Conservation (phyloP, 2,329 filamentous ascomycete genomes). For the Calonectria leucothoes region DNA sequence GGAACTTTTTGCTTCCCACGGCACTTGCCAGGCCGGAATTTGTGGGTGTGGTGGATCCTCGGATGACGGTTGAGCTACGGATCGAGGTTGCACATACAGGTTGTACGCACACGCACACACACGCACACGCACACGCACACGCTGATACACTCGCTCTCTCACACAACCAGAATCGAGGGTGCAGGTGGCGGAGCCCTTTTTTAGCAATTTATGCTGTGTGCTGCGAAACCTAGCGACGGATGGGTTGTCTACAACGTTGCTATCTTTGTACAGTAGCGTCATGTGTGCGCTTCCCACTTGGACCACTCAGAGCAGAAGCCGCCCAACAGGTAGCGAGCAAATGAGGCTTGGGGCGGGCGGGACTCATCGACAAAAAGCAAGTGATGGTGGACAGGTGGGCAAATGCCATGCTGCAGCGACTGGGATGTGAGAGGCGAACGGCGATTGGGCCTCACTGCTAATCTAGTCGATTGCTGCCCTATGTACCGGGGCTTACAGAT, state of each 20-base stretch:
- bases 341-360: constrained; percentile 27
- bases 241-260: constrained; percentile 11
- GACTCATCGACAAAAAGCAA: constrained; percentile 27
- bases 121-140: background rate
- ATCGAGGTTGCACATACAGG: background rate
- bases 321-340: constrained; percentile 29
- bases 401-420: constrained; percentile 28
- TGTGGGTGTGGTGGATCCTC: constrained; percentile 7
- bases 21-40: constrained; percentile 23
- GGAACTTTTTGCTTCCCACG: constrained; percentile 13
- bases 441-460: constrained; percentile 30
- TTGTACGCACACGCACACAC: background rate
- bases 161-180: background rate
- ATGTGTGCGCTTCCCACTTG: constrained; percentile 30
- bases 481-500: constrained; percentile 14
- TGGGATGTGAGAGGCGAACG: constrained; percentile 15
- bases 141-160: background rate
- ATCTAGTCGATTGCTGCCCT: constrained; percentile 33
- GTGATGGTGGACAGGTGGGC: constrained; percentile 23
- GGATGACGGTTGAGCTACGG: background rate
- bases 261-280: constrained; percentile 39
- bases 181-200: background rate
- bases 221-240: constrained; percentile 1
- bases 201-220: constrained; percentile 13
- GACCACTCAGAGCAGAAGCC: constrained; percentile 32